These are phyloP conservation scores for Malassezia dermatis DNA, from an alignment of 1,284 basidiomycete species.

Conservation along the genomic window DNA sequence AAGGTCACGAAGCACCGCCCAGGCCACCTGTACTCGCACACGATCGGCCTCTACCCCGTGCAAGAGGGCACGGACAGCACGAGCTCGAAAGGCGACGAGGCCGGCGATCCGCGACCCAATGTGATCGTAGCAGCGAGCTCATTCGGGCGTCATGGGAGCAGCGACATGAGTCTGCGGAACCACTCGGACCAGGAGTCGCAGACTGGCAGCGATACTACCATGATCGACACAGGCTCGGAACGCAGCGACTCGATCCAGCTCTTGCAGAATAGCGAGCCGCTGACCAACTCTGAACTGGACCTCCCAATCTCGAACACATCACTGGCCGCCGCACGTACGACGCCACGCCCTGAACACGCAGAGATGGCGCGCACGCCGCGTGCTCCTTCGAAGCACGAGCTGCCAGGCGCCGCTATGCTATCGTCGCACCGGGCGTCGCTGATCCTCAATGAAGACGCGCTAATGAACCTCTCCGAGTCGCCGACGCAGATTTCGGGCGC, in stretches of 20 bases:
- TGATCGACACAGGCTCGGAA: not conserved
- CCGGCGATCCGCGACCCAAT: not conserved
- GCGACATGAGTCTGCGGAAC: not conserved
- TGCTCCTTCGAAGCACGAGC: not conserved
- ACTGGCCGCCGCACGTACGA: not conserved
- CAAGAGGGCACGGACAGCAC: not conserved
- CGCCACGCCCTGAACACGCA: not conserved
- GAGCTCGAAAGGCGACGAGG: not conserved
- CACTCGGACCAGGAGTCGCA: not conserved
- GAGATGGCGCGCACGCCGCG: not conserved
- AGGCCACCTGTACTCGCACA: constrained; percentile 16
- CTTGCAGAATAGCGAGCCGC: not conserved
- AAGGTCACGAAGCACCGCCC: constrained; percentile 11
- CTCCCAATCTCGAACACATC: not conserved
- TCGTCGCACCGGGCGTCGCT: constrained; percentile 15
- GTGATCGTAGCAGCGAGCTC: not conserved
- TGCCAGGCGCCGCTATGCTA: not conserved
- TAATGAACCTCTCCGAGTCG: not conserved
- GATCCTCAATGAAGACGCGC: constrained; percentile 9
- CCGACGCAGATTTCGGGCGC: not conserved
- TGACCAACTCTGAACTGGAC: not conserved
- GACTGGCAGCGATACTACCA: not conserved
- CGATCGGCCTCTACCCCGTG: not conserved
- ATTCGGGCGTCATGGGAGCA: not conserved
- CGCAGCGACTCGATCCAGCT: not conserved